phyloP scores from a whole-genome alignment of 352 stramenopile genomes.

The Pythium oligandrum region DNA sequence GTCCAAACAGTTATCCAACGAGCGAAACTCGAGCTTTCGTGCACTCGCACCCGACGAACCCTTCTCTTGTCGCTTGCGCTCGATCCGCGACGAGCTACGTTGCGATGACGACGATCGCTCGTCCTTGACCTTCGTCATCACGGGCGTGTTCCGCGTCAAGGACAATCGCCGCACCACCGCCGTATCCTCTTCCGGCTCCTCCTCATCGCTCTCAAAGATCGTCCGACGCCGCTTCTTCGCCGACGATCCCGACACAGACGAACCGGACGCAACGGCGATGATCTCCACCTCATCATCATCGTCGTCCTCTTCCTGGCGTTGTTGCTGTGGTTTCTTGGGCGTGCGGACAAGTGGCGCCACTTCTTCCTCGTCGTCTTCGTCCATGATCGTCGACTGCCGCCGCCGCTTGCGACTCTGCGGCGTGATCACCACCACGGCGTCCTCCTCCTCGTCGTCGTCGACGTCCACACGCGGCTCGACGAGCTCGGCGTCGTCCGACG shows the following conservation, averaged over 20 bases:
- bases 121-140: constrained; percentile 1
- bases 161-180: constrained; percentile 8
- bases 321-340: background rate
- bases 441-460: constrained; percentile 34
- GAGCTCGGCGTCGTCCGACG: constrained; percentile 19
- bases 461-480: background rate
- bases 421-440: constrained; percentile 48
- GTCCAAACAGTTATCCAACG: constrained; percentile 68
- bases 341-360: background rate
- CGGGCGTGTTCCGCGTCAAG: background rate
- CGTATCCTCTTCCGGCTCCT: constrained; percentile 12
- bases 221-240: constrained; percentile 25
- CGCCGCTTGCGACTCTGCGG: constrained; percentile 59
- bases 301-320: constrained; percentile 18
- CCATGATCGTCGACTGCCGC: constrained; percentile 44
- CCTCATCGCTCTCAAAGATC: constrained; percentile 64
- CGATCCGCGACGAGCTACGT: constrained; percentile 52
- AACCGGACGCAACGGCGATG: constrained; percentile 23
- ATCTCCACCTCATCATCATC: constrained; percentile 62
- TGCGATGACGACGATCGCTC: constrained; percentile 28
- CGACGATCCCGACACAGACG: background rate
- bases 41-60: constrained; percentile 18
- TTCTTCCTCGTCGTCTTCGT: constrained; percentile 51
- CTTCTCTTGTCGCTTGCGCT: constrained; percentile 50
- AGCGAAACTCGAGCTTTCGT: constrained; percentile 54